A percentile compares a stretch with the other conserved stretches of the same genome.
phyloP scores from a whole-genome alignment of 2,329 filamentous ascomycete species.

The Colletotrichum simmondsii region DNA sequence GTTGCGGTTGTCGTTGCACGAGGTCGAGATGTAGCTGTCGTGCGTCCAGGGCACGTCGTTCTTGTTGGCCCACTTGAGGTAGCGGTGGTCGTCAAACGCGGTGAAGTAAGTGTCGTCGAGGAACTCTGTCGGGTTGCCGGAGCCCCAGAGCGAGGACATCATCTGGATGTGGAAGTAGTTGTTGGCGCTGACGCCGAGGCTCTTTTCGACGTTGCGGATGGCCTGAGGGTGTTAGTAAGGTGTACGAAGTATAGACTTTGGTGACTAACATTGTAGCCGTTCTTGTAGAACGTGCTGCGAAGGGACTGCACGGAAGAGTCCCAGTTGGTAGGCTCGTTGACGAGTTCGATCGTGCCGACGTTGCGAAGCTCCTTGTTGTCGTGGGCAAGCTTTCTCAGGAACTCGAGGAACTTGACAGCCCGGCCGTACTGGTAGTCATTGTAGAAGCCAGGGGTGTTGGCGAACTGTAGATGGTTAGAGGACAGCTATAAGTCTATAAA shows the following conservation, averaged over 20 bases:
- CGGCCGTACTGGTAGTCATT: conserved; percentile 66
- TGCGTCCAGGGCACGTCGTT: conserved; percentile 53
- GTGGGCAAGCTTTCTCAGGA: conserved; percentile 65
- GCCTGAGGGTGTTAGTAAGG: conserved; percentile 38
- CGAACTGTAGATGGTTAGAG: conserved; percentile 30
- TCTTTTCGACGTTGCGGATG: conserved; percentile 60
- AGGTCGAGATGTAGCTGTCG: conserved; percentile 59
- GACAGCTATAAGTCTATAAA: neutral
- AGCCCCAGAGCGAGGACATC: conserved; percentile 64
- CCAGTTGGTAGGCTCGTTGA: conserved; percentile 65
- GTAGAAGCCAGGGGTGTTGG: conserved; percentile 62
- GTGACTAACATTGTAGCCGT: conserved; percentile 44
- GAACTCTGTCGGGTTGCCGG: conserved; percentile 61
- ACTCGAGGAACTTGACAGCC: conserved; percentile 64
- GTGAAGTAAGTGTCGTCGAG: conserved; percentile 55
- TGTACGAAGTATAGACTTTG: neutral
- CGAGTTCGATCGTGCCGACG: conserved; percentile 68
- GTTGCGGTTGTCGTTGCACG: conserved; percentile 59
- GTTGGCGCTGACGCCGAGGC: conserved; percentile 51
- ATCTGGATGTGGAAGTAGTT: conserved; percentile 63
- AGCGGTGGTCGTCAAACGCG: conserved; percentile 69
- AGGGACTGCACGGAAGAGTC: conserved; percentile 46
- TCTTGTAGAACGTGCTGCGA: conserved; percentile 57
- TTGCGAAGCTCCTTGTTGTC: conserved; percentile 58
- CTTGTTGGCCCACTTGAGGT: conserved; percentile 62